Conservation (phyloP, 257 asterid genomes). For the Jaltomata sinuosa region DNA sequence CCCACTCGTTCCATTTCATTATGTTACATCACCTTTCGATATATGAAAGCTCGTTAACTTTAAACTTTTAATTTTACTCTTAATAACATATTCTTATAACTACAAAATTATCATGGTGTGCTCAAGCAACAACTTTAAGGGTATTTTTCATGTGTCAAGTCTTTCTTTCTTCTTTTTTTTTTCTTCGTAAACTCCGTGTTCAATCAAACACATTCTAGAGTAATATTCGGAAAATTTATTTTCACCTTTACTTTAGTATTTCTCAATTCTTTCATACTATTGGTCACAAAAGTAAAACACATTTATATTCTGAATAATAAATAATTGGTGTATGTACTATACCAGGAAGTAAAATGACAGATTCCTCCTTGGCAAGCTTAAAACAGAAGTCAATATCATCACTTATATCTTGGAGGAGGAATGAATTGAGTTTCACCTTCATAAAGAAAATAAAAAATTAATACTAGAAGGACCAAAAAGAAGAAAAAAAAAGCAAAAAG, state of each 20-base stretch:
- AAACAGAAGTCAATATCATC: conserved; percentile 63
- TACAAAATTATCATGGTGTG: neutral
- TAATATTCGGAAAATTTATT: neutral
- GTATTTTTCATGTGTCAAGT: neutral
- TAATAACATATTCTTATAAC: too few species aligned
- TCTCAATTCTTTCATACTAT: neutral
- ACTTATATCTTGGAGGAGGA: conserved; percentile 44
- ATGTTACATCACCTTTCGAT: neutral
- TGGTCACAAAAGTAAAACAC: neutral
- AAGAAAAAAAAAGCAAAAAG: neutral
- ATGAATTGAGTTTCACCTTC: conserved; percentile 53
- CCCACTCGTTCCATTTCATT: neutral
- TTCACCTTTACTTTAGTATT: neutral
- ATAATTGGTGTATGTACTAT: neutral
- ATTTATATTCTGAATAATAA: neutral
- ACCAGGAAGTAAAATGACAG: conserved; percentile 84
- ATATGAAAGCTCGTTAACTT: neutral
- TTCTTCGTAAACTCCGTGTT: rapidly evolving
- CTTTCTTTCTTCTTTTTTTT: too few species aligned
- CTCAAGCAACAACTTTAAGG: neutral
- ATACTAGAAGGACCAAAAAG: neutral
- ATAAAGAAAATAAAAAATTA: neutral
- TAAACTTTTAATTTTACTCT: neutral
- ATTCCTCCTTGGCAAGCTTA: conserved; percentile 83
- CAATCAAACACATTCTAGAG: neutral